A percentile compares a stretch with the other conserved stretches of the same genome.
phyloP scores from a whole-genome alignment of 23 red algal genomes.

The Gracilaria gracilis region DNA sequence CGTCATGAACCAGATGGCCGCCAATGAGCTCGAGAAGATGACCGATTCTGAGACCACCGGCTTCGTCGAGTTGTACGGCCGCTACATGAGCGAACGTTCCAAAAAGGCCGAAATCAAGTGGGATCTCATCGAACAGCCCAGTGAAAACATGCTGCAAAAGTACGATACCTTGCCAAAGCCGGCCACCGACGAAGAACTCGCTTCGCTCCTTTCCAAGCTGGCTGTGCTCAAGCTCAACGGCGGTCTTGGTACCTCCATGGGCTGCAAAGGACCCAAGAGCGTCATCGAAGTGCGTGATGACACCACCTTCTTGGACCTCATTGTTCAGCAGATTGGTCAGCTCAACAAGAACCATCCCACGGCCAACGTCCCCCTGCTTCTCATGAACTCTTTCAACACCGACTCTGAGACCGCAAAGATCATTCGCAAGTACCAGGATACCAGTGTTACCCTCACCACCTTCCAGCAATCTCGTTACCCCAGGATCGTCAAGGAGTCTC shows the following conservation, averaged over 20 bases:
- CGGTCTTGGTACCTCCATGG: conserved; percentile 98
- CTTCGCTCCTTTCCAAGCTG: conserved; percentile 81
- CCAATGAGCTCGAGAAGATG: conserved; percentile 68
- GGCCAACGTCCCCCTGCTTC: conserved; percentile 89
- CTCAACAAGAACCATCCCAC: conserved; percentile 88
- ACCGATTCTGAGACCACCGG: conserved; percentile 83
- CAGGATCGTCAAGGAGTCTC: conserved; percentile 89
- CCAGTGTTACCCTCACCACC: conserved; percentile 88
- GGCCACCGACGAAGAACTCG: conserved; percentile 24
- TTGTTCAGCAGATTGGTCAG: conserved; percentile 97
- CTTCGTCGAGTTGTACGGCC: conserved; percentile 85
- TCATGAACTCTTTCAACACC: conserved; percentile 99
- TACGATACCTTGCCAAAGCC: conserved; percentile 79
- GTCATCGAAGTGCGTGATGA: conserved; percentile 97
- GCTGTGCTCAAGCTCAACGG: conserved; percentile 99
- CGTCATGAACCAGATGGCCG: conserved; percentile 57
- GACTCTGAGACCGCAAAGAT: conserved; percentile 96
- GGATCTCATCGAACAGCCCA: conserved; percentile 93
- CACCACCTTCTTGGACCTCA: conserved; percentile 97
- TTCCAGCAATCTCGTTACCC: conserved; percentile 98
- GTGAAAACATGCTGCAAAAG: conserved; percentile 83
- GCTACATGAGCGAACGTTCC: conserved; percentile 84
- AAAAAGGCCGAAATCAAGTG: conserved; percentile 86
- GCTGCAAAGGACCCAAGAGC: conserved; percentile 96
- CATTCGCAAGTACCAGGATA: conserved; percentile 98